Conservation (phyloP, 805 yeast species). For the Saccharomycopsis fibuligera region DNA sequence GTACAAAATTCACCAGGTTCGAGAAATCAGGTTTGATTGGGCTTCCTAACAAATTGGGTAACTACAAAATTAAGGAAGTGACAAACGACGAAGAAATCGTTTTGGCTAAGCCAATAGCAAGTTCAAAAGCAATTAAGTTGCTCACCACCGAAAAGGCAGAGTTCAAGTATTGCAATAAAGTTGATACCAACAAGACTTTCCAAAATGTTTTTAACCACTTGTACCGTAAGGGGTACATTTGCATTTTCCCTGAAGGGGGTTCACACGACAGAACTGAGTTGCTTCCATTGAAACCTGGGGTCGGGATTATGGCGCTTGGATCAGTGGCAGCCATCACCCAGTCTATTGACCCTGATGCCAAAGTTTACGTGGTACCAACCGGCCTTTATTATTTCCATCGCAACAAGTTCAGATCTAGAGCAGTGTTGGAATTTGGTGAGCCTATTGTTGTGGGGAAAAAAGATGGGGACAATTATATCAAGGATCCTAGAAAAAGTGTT, state of each 20-base stretch:
- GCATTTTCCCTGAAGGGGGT: constrained; percentile 98
- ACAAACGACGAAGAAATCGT: constrained; percentile 64
- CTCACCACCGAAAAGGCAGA: constrained; percentile 41
- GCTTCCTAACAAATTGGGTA: constrained; percentile 72
- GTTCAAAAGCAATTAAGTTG: constrained; percentile 30
- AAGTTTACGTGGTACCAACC: constrained; percentile 87
- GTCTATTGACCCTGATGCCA: constrained; percentile 52
- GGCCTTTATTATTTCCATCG: constrained; percentile 98
- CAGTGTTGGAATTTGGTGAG: constrained; percentile 89
- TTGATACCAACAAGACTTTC: constrained; percentile 82
- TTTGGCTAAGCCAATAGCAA: constrained; percentile 61
- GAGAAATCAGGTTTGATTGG: constrained; percentile 62
- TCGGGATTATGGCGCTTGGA: constrained; percentile 96
- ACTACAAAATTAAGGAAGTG: constrained; percentile 61
- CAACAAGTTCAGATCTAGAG: constrained; percentile 90
- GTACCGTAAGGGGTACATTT: constrained; percentile 73
- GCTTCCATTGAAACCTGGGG: constrained; percentile 93
- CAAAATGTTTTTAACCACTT: constrained; percentile 79
- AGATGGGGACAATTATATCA: constrained; percentile 57
- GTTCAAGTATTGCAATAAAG: constrained; percentile 72
- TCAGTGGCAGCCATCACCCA: constrained; percentile 55
- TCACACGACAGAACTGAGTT: constrained; percentile 92
- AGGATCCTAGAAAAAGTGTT: constrained; percentile 67
- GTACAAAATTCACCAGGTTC: constrained; percentile 43
- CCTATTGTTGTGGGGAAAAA: constrained; percentile 65